Percentiles rank a stretch among this genome's conserved stretches.
Evolutionary conservation across 805 yeast genomes (phyloP).

Genomic region (Saturnispora dispora): DNA sequence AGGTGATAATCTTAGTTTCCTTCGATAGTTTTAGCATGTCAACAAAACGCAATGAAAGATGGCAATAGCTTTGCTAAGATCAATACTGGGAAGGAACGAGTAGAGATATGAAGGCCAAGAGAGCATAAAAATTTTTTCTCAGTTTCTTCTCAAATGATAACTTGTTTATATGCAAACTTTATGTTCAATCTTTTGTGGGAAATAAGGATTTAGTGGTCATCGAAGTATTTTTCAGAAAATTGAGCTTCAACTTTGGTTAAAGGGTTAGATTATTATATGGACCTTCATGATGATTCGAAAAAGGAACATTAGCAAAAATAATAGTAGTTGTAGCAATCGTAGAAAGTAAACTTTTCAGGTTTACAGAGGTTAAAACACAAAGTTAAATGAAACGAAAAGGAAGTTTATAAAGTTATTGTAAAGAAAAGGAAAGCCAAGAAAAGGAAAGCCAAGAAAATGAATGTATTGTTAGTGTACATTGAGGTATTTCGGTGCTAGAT

Average conservation of each 20-base stretch:
- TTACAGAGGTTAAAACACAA: not conserved
- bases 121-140: not conserved
- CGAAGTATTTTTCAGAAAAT: not conserved
- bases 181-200: not conserved
- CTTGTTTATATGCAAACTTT: not conserved
- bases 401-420: not conserved
- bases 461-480: not conserved
- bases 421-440: not conserved
- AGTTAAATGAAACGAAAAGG: not conserved
- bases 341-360: not conserved
- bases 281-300: too few species aligned
- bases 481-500: slow-evolving; percentile 8
- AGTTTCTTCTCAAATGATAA: too few species aligned
- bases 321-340: not conserved
- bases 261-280: not conserved
- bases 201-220: not conserved
- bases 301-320: too few species aligned
- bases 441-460: slow-evolving; percentile 1
- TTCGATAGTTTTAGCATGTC: slow-evolving; percentile 30
- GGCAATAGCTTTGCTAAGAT: not conserved
- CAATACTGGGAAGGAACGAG: not conserved
- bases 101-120: not conserved
- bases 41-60: not conserved
- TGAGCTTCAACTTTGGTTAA: not conserved
- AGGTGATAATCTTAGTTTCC: slow-evolving; percentile 62